phyloP scores from a whole-genome alignment of 2,329 filamentous ascomycete genomes.

The Chaetomium globosum region DNA sequence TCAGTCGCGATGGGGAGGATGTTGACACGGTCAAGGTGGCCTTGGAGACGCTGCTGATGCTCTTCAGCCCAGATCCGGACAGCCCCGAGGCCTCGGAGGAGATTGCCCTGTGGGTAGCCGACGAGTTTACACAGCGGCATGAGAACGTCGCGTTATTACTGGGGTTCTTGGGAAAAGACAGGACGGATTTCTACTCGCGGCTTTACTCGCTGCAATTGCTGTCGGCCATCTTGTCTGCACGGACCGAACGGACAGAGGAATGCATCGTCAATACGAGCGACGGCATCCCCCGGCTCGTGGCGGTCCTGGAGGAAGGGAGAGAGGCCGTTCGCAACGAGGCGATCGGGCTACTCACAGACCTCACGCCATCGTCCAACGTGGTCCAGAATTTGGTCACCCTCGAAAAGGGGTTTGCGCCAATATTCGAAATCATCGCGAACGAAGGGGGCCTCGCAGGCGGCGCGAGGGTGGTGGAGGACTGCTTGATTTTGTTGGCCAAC shows the following conservation, averaged over 20 bases:
- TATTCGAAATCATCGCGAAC: conserved; percentile 77
- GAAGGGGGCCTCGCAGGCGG: conserved; percentile 84
- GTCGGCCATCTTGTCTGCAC: conserved; percentile 78
- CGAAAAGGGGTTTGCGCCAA: conserved; percentile 85
- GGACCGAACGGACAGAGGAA: conserved; percentile 90
- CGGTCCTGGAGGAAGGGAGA: conserved; percentile 77
- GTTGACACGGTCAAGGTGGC: conserved; percentile 95
- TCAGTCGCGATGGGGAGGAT: conserved; percentile 88
- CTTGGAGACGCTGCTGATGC: conserved; percentile 90
- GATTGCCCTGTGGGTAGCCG: conserved; percentile 91
- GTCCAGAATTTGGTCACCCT: conserved; percentile 95
- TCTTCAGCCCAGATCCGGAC: conserved; percentile 72
- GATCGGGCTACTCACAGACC: conserved; percentile 79
- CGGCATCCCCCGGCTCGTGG: conserved; percentile 83
- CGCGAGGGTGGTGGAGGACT: conserved; percentile 87
- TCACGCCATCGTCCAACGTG: conserved; percentile 84
- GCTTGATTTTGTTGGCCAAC: conserved; percentile 86
- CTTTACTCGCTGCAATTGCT: conserved; percentile 90
- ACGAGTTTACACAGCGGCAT: conserved; percentile 96
- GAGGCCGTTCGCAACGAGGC: conserved; percentile 89
- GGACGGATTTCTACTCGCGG: conserved; percentile 83
- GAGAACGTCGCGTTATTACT: conserved; percentile 93
- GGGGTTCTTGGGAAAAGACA: conserved; percentile 84
- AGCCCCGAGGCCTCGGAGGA: conserved; percentile 95
- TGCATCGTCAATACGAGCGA: conserved; percentile 87